Evolutionary conservation across 768 basidiomycete species (phyloP), one percentile per base, ranked within the genome.

Genomic region (Podaxis sp.): DNA sequence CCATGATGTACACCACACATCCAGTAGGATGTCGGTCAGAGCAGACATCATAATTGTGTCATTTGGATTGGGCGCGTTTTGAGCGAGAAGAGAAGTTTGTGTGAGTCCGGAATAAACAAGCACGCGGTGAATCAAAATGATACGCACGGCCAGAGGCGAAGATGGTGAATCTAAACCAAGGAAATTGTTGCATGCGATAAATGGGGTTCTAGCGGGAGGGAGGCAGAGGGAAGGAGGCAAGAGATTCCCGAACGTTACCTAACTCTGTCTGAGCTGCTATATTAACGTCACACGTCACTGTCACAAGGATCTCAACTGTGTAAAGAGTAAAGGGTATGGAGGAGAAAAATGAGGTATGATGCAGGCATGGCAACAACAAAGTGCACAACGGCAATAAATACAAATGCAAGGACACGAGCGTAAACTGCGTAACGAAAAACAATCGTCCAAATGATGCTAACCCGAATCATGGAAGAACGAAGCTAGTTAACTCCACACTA

Each of bases 81-180:
- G 52, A 16, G 28, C 36, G 21, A 42, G 55, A 57, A 42, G 48
- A 57, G 56, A 61, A 40, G 55, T 53, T 55, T 16, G 35, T 37
- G 58, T 58, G 38, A 64, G 62, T 63, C 51, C 64, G 46, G 62
- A 50, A 46, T 27, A 57, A 51, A 35, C 51, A 54, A 48, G 51
- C 48, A 53, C 36, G 42, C 51, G 55, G 57, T 52, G 38, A 55
- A 51, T n/a, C 23, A 56, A 35, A 55, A 32, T 32, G 48, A 38
- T 57, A 83, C 84, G 71, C 67, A 86, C 84, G 67, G 61, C 78
- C 76, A 57, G 77, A 60, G 4, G 83, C 76, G 54, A 74, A 65
- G 4, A 77, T 74, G 16, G 80, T 75, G 64, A 86, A 74, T 69
- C 79, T 81, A 65, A 77, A 69, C 85, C 85, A 87, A 32, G 85